A percentile compares a stretch with the other conserved stretches of the same genome.
phyloP scores from a whole-genome alignment of 1,284 basidiomycete genomes.

The Pseudozyma thailandica region DNA sequence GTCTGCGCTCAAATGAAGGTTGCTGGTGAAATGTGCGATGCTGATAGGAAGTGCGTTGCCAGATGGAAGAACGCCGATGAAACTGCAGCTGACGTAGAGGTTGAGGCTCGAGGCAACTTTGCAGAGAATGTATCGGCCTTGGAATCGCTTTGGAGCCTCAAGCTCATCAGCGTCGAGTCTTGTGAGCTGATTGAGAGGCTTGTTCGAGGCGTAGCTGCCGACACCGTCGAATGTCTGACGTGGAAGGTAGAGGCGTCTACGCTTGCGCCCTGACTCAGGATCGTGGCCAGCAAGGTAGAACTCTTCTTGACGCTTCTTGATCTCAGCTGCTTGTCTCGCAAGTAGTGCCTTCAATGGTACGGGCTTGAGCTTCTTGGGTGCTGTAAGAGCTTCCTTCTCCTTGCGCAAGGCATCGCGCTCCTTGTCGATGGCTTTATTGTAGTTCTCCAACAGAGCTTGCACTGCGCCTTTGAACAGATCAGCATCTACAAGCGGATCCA shows the following conservation, averaged over 20 bases:
- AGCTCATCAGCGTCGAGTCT: constrained; percentile 50
- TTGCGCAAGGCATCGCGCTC: constrained; percentile 45
- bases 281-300: constrained; percentile 23
- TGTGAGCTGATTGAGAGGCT: constrained; percentile 37
- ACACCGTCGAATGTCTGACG: constrained; percentile 60
- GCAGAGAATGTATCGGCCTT: constrained; percentile 54
- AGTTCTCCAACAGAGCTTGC: constrained; percentile 62
- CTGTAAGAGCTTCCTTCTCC: constrained; percentile 25
- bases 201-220: constrained; percentile 49
- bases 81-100: constrained; percentile 58
- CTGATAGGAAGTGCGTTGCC: constrained; percentile 56
- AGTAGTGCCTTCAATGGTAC: constrained; percentile 58
- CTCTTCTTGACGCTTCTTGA: constrained; percentile 55
- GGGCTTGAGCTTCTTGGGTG: constrained; percentile 52
- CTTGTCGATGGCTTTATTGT: constrained; percentile 54
- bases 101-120: constrained; percentile 55
- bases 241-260: constrained; percentile 45
- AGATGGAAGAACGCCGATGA: constrained; percentile 51
- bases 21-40: constrained; percentile 61
- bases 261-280: constrained; percentile 27
- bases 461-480: constrained; percentile 65
- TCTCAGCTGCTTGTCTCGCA: constrained; percentile 54
- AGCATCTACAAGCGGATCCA: constrained; percentile 55
- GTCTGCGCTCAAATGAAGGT: constrained; percentile 43
- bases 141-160: constrained; percentile 44